Evolutionary conservation across 1,139 yeast species (phyloP).

Genomic region (Blastobotrys proliferans): DNA sequence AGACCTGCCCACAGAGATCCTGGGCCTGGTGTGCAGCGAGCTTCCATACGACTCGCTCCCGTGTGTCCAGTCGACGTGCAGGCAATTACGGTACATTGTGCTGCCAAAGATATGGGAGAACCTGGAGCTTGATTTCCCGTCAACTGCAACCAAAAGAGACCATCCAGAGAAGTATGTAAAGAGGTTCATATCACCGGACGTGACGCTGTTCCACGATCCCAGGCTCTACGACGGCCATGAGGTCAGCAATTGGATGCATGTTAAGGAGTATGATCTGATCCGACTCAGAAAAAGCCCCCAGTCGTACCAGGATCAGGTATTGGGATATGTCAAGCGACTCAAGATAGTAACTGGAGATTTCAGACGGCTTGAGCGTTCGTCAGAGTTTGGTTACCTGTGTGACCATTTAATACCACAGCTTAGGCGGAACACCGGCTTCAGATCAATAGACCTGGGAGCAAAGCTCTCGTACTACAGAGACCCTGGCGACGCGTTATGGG

Average conservation of each 20-base stretch:
- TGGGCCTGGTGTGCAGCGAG: slow-evolving; percentile 4
- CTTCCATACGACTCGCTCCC: slow-evolving; percentile 1
- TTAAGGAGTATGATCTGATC: slow-evolving; percentile 2
- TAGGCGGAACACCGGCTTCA: not conserved
- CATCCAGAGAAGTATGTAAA: slow-evolving; percentile 1
- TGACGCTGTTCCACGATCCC: slow-evolving; percentile 1
- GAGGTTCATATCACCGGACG: slow-evolving; percentile 1
- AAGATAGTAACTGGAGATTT: slow-evolving; percentile 1
- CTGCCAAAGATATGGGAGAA: slow-evolving; percentile 4
- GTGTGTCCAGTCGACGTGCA: slow-evolving; percentile 4
- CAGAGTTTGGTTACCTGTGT: not conserved
- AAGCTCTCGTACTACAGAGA: slow-evolving; percentile 1
- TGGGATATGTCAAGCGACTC: slow-evolving; percentile 2
- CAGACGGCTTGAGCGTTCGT: not conserved
- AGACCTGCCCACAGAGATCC: slow-evolving; percentile 1
- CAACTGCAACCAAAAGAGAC: not conserved
- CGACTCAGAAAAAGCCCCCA: not conserved
- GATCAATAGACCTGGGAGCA: slow-evolving; percentile 3
- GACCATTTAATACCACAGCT: not conserved
- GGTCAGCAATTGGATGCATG: not conserved
- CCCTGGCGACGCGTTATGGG: slow-evolving; percentile 2
- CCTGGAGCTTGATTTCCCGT: slow-evolving; percentile 5
- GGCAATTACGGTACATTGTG: not conserved
- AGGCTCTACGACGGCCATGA: slow-evolving; percentile 1
- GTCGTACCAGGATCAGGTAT: slow-evolving; percentile 3